phyloP scores from a whole-genome alignment of 1,284 basidiomycete genomes.

The Malassezia obtusa region DNA sequence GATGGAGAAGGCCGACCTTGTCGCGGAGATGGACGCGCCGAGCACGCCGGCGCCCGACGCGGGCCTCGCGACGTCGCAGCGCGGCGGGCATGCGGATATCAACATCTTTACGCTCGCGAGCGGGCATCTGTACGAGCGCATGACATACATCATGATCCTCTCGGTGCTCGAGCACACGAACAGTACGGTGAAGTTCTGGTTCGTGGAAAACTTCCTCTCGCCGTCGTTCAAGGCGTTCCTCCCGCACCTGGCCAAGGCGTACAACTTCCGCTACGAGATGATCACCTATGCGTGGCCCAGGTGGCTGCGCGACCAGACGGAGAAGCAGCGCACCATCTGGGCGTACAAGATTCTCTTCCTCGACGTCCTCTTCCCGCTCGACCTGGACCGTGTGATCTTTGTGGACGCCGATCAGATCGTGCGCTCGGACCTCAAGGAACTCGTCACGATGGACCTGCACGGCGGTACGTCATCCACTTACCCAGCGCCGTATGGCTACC shows the following conservation, averaged over 20 bases:
- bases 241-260: conserved; percentile 76
- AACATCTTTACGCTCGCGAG: conserved; percentile 99
- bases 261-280: conserved; percentile 88
- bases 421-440: conserved; percentile 81
- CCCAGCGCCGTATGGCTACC: conserved; percentile 60
- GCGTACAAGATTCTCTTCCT: conserved; percentile 98
- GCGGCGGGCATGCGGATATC: conserved; percentile 56
- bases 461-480: conserved; percentile 55
- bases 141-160: conserved; percentile 94
- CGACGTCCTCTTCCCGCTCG: conserved; percentile 95
- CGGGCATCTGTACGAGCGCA: conserved; percentile 89
- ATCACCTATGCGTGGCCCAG: conserved; percentile 98
- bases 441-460: conserved; percentile 79
- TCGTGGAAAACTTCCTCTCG: conserved; percentile 97
- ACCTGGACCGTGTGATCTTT: conserved; percentile 94
- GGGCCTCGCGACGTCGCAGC: not conserved
- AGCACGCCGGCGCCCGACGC: not conserved
- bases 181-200: conserved; percentile 95
- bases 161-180: conserved; percentile 88
- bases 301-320: conserved; percentile 89
- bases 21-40: conserved; percentile 53
- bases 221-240: conserved; percentile 95
- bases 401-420: conserved; percentile 84
- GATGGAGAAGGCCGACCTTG: conserved; percentile 70
- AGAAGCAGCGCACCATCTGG: conserved; percentile 98